Conservation (phyloP, 345 rosid species). For the Lepidium sativum region DNA sequence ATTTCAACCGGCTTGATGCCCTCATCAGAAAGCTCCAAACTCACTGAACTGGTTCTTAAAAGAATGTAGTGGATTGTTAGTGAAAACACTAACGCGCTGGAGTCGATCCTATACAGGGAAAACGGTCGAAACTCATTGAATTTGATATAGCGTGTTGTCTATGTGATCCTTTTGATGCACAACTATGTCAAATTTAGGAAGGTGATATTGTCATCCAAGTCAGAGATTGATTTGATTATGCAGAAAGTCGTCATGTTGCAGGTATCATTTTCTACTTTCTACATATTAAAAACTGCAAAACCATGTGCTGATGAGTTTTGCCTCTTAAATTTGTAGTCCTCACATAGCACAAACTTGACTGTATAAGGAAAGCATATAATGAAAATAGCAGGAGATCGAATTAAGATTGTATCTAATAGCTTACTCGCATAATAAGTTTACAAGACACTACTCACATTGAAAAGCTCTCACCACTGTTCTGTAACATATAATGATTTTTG, state of each 20-base stretch:
- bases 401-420: constrained; percentile 29
- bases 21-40: constrained; percentile 43
- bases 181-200: constrained; percentile 40
- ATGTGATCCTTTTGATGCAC: constrained; percentile 46
- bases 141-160: constrained; percentile 38
- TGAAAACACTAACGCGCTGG: constrained; percentile 24
- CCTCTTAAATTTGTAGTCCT: constrained; percentile 31
- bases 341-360: constrained; percentile 32
- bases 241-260: constrained; percentile 34
- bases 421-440: neutral
- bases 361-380: constrained; percentile 50
- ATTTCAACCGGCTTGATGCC: no score
- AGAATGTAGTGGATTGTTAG: constrained; percentile 33
- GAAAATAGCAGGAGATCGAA: constrained; percentile 33
- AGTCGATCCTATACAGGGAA: constrained; percentile 12
- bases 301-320: neutral
- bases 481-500: neutral
- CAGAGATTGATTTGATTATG: constrained; percentile 39
- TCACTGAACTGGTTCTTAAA: constrained; percentile 38
- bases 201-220: constrained; percentile 32
- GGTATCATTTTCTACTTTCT: constrained; percentile 36
- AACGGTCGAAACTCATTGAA: constrained; percentile 18
- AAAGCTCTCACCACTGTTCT: neutral
- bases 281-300: neutral
- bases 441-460: neutral